These are phyloP conservation scores for Brassica hybrid DNA, from an alignment of 441 rosid species.

Conservation along the genomic window DNA sequence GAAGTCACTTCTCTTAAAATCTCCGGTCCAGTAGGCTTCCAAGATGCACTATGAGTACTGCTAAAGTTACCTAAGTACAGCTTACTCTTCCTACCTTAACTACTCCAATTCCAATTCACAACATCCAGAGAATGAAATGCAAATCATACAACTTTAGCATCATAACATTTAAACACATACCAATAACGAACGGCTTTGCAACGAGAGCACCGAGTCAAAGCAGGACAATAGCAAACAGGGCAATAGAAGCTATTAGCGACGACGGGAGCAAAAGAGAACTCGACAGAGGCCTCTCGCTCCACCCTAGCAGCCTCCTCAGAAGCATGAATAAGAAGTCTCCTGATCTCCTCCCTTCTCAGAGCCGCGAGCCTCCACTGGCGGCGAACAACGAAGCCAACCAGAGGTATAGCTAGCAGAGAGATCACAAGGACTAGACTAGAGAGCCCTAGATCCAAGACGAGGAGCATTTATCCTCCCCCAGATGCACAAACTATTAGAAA, in stretches of 20 bases:
- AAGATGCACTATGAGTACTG: too few relatives aligned
- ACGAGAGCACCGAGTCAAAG: slow-evolving; percentile 80
- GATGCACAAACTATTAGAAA: slow-evolving; percentile 48
- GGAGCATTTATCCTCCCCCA: slow-evolving; percentile 74
- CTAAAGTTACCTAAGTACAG: too few relatives aligned
- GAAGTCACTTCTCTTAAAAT: neutral
- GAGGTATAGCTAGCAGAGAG: slow-evolving; percentile 51
- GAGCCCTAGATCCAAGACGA: slow-evolving; percentile 81
- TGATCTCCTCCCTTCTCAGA: slow-evolving; percentile 71
- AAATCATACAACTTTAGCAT: too few relatives aligned
- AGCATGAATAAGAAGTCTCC: slow-evolving; percentile 72
- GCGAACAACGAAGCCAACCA: slow-evolving; percentile 53
- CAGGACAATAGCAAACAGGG: slow-evolving; percentile 74
- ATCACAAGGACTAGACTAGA: slow-evolving; percentile 69
- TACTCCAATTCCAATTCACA: too few relatives aligned
- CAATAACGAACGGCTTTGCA: slow-evolving; percentile 92
- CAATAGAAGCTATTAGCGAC: slow-evolving; percentile 56
- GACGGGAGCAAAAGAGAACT: slow-evolving; percentile 47
- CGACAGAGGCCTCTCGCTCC: slow-evolving; percentile 70
- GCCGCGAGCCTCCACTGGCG: slow-evolving; percentile 71
- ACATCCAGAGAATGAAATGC: too few relatives aligned
- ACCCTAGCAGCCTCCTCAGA: slow-evolving; percentile 87
- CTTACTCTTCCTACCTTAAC: too few relatives aligned
- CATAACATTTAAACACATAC: slow-evolving; percentile 44
- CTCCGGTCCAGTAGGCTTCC: neutral